phyloP scores from a whole-genome alignment of 805 yeast species.

The Nakazawaea wickerhamii region DNA sequence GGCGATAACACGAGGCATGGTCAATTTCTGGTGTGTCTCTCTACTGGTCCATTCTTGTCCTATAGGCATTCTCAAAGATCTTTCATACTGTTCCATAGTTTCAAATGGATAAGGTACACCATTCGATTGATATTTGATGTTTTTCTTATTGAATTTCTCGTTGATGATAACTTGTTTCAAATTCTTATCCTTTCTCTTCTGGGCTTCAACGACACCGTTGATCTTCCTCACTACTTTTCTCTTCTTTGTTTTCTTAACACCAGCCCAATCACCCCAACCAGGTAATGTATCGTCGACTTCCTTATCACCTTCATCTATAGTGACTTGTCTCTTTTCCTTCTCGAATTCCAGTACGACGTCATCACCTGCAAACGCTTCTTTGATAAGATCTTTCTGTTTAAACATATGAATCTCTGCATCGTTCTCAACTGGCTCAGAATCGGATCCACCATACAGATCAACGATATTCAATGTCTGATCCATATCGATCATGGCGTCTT shows the following conservation, averaged over 20 bases:
- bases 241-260: conserved; percentile 47
- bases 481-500: conserved; percentile 38
- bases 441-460: conserved; percentile 37
- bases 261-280: conserved; percentile 99
- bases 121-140: conserved; percentile 75
- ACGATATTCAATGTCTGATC: conserved; percentile 49
- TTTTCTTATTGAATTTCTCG: conserved; percentile 81
- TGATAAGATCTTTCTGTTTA: conserved; percentile 74
- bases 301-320: conserved; percentile 78
- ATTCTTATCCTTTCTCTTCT: conserved; percentile 73
- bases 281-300: conserved; percentile 83
- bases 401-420: conserved; percentile 47
- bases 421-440: conserved; percentile 36
- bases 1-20: conserved; percentile 82
- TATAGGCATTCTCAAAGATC: conserved; percentile 89
- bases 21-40: conserved; percentile 77
- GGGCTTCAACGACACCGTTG: conserved; percentile 67
- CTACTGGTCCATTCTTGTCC: conserved; percentile 96
- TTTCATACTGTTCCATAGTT: conserved; percentile 89
- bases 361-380: conserved; percentile 96
- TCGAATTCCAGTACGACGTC: conserved; percentile 81
- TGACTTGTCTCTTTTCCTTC: conserved; percentile 62
- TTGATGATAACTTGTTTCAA: conserved; percentile 82
- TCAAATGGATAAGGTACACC: conserved; percentile 96
- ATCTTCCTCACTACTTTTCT: conserved; percentile 64